A percentile compares a stretch with the other conserved stretches of the same genome.
phyloP scores from a whole-genome alignment of 371 early-diverging fungal genomes.

The Apophysomyces ossiformis region DNA sequence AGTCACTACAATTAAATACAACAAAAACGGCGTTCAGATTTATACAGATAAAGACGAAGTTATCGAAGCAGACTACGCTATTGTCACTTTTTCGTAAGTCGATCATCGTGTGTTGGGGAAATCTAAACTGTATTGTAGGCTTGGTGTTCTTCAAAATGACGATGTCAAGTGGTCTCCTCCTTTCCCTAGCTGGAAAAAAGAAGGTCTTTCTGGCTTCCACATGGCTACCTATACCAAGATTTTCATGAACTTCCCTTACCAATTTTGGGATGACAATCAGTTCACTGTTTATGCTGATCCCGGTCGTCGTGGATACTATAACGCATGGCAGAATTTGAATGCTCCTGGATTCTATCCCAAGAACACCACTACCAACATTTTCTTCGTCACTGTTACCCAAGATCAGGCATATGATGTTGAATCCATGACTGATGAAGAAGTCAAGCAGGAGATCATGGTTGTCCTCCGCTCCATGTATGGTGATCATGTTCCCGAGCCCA shows the following conservation, averaged over 20 bases:
- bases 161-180: conserved; percentile 47
- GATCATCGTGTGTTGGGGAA: background rate
- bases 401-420: conserved; percentile 33
- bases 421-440: conserved; percentile 30
- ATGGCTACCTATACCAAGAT: conserved; percentile 59
- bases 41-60: conserved; percentile 34
- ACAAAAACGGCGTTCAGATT: conserved; percentile 35
- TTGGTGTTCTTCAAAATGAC: conserved; percentile 48
- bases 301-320: conserved; percentile 38
- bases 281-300: conserved; percentile 49
- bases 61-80: conserved; percentile 53
- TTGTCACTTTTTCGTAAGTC: conserved; percentile 50
- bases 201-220: conserved; percentile 49
- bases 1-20: conserved; percentile 40
- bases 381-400: conserved; percentile 41
- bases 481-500: conserved; percentile 37
- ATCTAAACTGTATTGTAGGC: conserved; percentile 10
- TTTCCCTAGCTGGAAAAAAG: conserved; percentile 49
- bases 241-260: conserved; percentile 46
- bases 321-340: conserved; percentile 42
- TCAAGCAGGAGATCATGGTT: conserved; percentile 34
- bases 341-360: conserved; percentile 33
- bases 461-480: conserved; percentile 43
- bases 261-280: conserved; percentile 55
- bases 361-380: conserved; percentile 32